These are phyloP conservation scores for Spathaspora jeffriesii DNA, from an alignment of 1,139 yeast species.

Conservation along the genomic window DNA sequence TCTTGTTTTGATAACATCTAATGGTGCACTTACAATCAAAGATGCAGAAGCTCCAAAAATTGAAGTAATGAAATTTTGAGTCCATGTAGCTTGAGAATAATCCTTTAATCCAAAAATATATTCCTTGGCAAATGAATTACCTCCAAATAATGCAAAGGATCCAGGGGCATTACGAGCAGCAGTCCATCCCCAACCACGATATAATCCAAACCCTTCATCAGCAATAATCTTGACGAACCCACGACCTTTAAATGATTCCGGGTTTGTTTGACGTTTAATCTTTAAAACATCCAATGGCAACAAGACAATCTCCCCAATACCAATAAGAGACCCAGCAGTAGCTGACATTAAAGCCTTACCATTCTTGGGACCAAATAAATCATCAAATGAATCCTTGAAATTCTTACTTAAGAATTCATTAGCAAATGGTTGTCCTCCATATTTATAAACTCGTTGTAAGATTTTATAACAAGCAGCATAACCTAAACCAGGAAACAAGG, in stretches of 20 bases:
- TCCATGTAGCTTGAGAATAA: slow-evolving; percentile 91
- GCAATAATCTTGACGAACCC: slow-evolving; percentile 82
- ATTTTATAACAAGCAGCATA: slow-evolving; percentile 98
- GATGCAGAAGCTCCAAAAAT: slow-evolving; percentile 98
- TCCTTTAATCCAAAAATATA: slow-evolving; percentile 85
- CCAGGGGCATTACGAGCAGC: slow-evolving; percentile 99
- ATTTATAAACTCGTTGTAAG: slow-evolving; percentile 95
- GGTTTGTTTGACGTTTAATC: slow-evolving; percentile 99
- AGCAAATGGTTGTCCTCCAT: slow-evolving; percentile 99
- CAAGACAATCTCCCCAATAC: slow-evolving; percentile 96
- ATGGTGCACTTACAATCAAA: slow-evolving; percentile 94
- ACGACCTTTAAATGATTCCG: slow-evolving; percentile 97
- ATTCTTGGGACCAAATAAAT: slow-evolving; percentile 84
- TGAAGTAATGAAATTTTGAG: slow-evolving; percentile 94
- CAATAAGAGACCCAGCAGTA: slow-evolving; percentile 95
- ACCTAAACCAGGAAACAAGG: slow-evolving; percentile 97
- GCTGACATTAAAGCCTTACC: slow-evolving; percentile 98
- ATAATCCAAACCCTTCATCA: slow-evolving; percentile 93
- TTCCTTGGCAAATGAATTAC: slow-evolving; percentile 98
- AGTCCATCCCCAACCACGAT: slow-evolving; percentile 99
- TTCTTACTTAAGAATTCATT: slow-evolving; percentile 85
- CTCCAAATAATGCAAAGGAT: slow-evolving; percentile 96
- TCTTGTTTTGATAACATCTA: slow-evolving; percentile 98
- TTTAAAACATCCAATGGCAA: slow-evolving; percentile 95
- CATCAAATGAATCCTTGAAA: slow-evolving; percentile 71